Percentiles rank a stretch among this genome's conserved stretches.
phyloP scores from a whole-genome alignment of 768 basidiomycete species.

The Pleurotus eryngii region DNA sequence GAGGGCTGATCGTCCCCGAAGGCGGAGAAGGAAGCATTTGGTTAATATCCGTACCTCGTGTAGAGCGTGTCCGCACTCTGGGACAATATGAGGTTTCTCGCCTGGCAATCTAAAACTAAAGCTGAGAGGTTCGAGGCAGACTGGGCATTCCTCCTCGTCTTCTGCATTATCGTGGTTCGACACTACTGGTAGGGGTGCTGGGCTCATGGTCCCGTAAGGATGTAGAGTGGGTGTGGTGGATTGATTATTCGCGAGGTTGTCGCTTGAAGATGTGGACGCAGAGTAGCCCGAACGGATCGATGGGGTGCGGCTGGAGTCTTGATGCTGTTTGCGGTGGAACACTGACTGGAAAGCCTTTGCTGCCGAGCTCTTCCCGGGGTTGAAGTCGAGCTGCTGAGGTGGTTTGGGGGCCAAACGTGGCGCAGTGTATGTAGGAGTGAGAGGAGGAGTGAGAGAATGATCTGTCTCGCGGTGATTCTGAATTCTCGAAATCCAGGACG shows the following conservation, averaged over 20 bases:
- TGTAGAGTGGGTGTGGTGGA: constrained; percentile 26
- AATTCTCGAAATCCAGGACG: constrained; percentile 38
- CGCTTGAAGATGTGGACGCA: constrained; percentile 36
- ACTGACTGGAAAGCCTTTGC: constrained; percentile 50
- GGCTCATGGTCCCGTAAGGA: constrained; percentile 58
- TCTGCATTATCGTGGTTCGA: constrained; percentile 59
- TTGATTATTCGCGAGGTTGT: constrained; percentile 26
- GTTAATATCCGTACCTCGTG: constrained; percentile 63
- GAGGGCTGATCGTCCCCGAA: neutral
- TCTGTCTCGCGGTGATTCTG: constrained; percentile 8
- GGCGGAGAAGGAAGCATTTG: neutral
- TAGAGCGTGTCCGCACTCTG: constrained; percentile 97
- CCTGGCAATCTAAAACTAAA: constrained; percentile 92
- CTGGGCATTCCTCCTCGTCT: constrained; percentile 91
- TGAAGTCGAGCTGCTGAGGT: constrained; percentile 16
- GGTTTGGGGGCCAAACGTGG: constrained; percentile 37
- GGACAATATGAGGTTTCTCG: constrained; percentile 96
- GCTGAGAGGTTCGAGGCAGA: constrained; percentile 93
- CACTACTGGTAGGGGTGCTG: constrained; percentile 70
- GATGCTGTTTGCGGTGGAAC: constrained; percentile 39
- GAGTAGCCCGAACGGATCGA: constrained; percentile 47
- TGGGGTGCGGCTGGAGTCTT: constrained; percentile 20
- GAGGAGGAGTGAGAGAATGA: constrained; percentile 37
- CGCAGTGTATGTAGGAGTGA: constrained; percentile 41
- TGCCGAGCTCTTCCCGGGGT: constrained; percentile 19